Evolutionary conservation across 257 asterid genomes (phyloP).

Genomic region (Agastache rugosa): DNA sequence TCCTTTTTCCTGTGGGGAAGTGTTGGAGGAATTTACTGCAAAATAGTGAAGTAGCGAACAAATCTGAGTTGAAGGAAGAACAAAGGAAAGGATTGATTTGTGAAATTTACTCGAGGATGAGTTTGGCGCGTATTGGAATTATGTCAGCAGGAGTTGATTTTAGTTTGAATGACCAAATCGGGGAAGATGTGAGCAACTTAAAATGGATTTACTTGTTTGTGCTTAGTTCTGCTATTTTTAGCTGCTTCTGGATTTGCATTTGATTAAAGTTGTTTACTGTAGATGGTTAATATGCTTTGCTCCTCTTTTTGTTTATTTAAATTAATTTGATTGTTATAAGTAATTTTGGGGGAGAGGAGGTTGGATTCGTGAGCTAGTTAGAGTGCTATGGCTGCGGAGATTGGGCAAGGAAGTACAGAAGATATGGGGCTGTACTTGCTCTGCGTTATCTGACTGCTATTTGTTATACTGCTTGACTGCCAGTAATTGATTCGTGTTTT

Average conservation of each 20-base stretch:
- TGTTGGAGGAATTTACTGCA: constrained; percentile 15
- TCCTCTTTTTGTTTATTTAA: neutral
- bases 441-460: neutral
- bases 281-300: constrained; percentile 17
- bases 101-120: constrained; percentile 21
- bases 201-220: constrained; percentile 35
- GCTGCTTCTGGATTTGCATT: constrained; percentile 29
- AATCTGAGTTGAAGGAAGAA: constrained; percentile 42
- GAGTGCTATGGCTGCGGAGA: constrained; percentile 24
- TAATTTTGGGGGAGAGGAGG: constrained; percentile 17
- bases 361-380: constrained; percentile 28
- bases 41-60: constrained; percentile 30
- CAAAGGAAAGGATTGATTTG: neutral
- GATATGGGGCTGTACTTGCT: constrained; percentile 20
- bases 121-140: constrained; percentile 33
- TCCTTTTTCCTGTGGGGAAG: neutral
- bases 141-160: constrained; percentile 30
- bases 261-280: constrained; percentile 8
- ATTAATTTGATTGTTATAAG: constrained; percentile 22
- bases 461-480: constrained; percentile 18
- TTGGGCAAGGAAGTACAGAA: constrained; percentile 12
- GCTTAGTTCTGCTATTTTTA: constrained; percentile 24
- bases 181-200: constrained; percentile 32
- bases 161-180: constrained; percentile 26
- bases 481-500: constrained; percentile 8